Evolutionary conservation across 1,139 yeast genomes (phyloP).

Genomic region (Hansenula lynferdii): DNA sequence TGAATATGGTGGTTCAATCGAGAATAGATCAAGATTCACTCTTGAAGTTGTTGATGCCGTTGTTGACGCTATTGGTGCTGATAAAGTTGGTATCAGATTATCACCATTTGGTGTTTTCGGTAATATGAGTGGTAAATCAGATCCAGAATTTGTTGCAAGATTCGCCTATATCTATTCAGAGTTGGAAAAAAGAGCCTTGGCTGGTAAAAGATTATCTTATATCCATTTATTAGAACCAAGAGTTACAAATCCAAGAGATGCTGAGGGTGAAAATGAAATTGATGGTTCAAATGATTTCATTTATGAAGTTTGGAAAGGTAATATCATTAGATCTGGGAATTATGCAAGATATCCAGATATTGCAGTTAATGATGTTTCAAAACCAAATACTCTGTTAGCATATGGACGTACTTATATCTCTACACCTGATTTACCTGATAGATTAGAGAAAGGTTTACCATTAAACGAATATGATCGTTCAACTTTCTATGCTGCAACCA

Average conservation of each 20-base stretch:
- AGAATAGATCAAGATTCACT: slow-evolving; percentile 55
- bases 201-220: slow-evolving; percentile 33
- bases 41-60: slow-evolving; percentile 53
- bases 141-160: slow-evolving; percentile 23
- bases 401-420: slow-evolving; percentile 44
- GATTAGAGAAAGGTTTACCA: slow-evolving; percentile 38
- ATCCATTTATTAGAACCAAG: slow-evolving; percentile 39
- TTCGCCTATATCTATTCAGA: slow-evolving; percentile 31
- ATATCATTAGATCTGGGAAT: slow-evolving; percentile 42
- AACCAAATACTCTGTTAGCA: slow-evolving; percentile 38
- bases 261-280: background rate
- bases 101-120: slow-evolving; percentile 44
- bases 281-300: slow-evolving; percentile 16
- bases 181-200: slow-evolving; percentile 25
- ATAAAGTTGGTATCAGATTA: slow-evolving; percentile 49
- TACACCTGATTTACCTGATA: slow-evolving; percentile 47
- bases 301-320: slow-evolving; percentile 32
- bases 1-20: slow-evolving; percentile 63
- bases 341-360: slow-evolving; percentile 27
- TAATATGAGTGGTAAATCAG: slow-evolving; percentile 24
- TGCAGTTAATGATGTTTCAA: slow-evolving; percentile 22
- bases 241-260: slow-evolving; percentile 6
- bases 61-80: slow-evolving; percentile 46
- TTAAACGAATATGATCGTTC: slow-evolving; percentile 35
- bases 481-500: slow-evolving; percentile 31